Evolutionary conservation across 768 basidiomycete genomes (phyloP), one percentile per base, ranked within the genome.

Genomic region (Russula earlei): DNA sequence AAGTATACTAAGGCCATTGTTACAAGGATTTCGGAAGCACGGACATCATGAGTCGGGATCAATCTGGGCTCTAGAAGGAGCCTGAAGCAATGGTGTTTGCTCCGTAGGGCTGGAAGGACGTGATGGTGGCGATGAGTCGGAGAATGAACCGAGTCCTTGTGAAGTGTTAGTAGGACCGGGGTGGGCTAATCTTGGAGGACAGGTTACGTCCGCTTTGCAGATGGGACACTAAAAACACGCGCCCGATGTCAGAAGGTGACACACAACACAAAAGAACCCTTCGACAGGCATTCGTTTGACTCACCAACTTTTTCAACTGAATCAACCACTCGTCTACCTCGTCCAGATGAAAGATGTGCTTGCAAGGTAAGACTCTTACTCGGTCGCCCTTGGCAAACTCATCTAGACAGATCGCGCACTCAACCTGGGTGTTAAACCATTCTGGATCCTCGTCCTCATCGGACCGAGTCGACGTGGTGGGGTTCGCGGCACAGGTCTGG

Each of bases 271-370:
- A 49, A 58, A 41, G 33, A 51, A 51, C 27, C 60, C 53, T 27
- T 33, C 49, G 52, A 56, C 54, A 5, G 36, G 24, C 19, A 46
- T n/a, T n/a, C n/a, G n/a, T n/a, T n/a, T n/a, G n/a, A 75, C 86
- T 66, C 65, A 94, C 93, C 69, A 95, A 71, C 74, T 96, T 96
- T 75, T 93, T 91, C 69, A 90, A 81, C 58, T 87, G 83, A 54
- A 94, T 85, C 57, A 98, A 71, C 95, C 95, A 98, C 61, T 85
- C 79, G 67, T 93, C 91, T 37, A 96, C 81, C 68, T 97, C 95
- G 34, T 84, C 78, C 43, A 90, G 78, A 70, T 98, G 95, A 72
- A 96, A 98, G 52, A 98, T 83, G 67, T 98, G 95, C 45, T 88
- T 86, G 65, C 95, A 98, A 1, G 95, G 95, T 38, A 97, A 67